Evolutionary conservation across 2,329 filamentous ascomycete species (phyloP).

Genomic region (Biscogniauxia sp.): DNA sequence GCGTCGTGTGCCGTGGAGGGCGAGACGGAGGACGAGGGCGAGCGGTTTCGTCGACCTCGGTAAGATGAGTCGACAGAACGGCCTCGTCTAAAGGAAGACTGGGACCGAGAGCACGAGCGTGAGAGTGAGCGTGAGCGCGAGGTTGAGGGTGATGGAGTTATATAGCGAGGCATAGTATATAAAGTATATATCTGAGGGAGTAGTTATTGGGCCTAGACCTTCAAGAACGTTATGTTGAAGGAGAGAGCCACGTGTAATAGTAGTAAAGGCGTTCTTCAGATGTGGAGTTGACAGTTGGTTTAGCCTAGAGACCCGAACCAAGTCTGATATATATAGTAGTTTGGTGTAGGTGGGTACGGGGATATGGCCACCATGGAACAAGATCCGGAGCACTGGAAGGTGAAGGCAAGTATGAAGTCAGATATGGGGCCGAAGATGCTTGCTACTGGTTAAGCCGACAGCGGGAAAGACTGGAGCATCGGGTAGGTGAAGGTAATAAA

Average conservation of each 20-base stretch:
- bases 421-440: not conserved
- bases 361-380: no score
- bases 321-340: no score
- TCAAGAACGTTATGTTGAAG: not conserved
- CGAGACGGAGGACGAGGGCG: not conserved
- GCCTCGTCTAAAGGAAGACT: not conserved
- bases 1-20: constrained; percentile 11
- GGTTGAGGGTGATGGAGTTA: constrained; percentile 21
- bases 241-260: no score
- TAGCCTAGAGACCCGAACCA: no score
- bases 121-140: constrained; percentile 19
- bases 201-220: not conserved
- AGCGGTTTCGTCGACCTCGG: not conserved
- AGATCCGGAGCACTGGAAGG: no score
- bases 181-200: not conserved
- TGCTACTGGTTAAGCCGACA: not conserved
- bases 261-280: no score
- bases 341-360: no score
- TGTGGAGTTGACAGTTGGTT: no score
- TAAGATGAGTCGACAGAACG: not conserved
- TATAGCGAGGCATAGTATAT: constrained; percentile 20
- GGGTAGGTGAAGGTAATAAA: not conserved
- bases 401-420: not conserved
- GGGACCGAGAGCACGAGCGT: constrained; percentile 3
- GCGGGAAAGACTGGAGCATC: not conserved